phyloP scores from a whole-genome alignment of 2,329 filamentous ascomycete species.

The Colletotrichum sp. region DNA sequence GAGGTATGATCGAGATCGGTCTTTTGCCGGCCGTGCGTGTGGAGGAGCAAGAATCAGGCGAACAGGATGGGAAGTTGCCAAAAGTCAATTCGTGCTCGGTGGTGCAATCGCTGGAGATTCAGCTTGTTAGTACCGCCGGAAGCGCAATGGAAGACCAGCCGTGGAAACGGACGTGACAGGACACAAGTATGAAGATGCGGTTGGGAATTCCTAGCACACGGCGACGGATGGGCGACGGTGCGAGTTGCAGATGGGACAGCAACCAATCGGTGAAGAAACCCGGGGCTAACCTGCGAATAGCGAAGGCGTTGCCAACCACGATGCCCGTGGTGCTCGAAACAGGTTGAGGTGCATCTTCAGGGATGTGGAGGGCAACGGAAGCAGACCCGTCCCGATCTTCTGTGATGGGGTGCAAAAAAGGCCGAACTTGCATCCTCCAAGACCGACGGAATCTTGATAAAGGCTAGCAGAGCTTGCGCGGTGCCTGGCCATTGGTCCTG shows the following conservation, averaged over 20 bases:
- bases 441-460: background rate
- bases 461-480: background rate
- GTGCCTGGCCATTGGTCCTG: background rate
- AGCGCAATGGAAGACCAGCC: background rate
- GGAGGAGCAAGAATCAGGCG: background rate
- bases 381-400: background rate
- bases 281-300: background rate
- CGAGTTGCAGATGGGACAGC: background rate
- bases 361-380: constrained; percentile 4
- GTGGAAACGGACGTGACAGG: background rate
- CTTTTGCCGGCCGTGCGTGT: background rate
- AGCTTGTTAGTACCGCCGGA: background rate
- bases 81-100: background rate
- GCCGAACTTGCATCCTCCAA: background rate
- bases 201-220: background rate
- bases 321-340: background rate
- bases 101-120: background rate
- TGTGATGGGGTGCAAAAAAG: background rate
- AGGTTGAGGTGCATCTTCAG: background rate
- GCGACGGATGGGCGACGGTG: background rate
- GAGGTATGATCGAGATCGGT: constrained; percentile 3
- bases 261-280: background rate
- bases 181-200: background rate
- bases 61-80: background rate
- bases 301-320: background rate